Conservation (phyloP, 257 asterid species). For the Solanum appendiculatum region DNA sequence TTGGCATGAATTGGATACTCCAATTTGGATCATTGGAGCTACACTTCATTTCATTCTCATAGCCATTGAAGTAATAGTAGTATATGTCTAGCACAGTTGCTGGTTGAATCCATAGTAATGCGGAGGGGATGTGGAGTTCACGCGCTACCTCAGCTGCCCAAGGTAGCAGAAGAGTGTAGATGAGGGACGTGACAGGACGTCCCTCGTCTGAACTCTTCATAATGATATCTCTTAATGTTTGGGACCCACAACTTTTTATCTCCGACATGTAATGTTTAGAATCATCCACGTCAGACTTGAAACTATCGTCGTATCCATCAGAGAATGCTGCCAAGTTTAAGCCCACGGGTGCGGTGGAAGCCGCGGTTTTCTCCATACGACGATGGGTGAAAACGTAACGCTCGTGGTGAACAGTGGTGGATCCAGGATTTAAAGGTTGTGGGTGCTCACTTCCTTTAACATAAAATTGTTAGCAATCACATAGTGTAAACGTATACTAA, state of each 20-base stretch:
- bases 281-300: background rate
- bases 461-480: too few relatives aligned
- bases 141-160: slow-evolving; percentile 26
- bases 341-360: background rate
- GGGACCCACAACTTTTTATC: slow-evolving; percentile 6
- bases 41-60: slow-evolving; percentile 10
- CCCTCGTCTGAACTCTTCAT: background rate
- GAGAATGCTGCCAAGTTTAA: slow-evolving; percentile 7
- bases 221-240: slow-evolving; percentile 8
- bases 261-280: background rate
- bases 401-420: too few relatives aligned
- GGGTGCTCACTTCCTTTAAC: too few relatives aligned
- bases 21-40: background rate
- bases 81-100: slow-evolving; percentile 17
- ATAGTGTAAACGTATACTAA: too few relatives aligned
- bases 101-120: slow-evolving; percentile 30
- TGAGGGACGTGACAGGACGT: slow-evolving; percentile 12
- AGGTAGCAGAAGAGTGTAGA: slow-evolving; percentile 15
- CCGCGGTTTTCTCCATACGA: background rate
- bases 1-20: slow-evolving; percentile 18
- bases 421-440: too few relatives aligned
- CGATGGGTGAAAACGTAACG: background rate
- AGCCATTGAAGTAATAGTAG: slow-evolving; percentile 20
- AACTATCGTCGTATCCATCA: slow-evolving; percentile 14
- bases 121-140: slow-evolving; percentile 20